phyloP scores from a whole-genome alignment of 2,329 filamentous ascomycete genomes.

The Didymellaceae sp. region DNA sequence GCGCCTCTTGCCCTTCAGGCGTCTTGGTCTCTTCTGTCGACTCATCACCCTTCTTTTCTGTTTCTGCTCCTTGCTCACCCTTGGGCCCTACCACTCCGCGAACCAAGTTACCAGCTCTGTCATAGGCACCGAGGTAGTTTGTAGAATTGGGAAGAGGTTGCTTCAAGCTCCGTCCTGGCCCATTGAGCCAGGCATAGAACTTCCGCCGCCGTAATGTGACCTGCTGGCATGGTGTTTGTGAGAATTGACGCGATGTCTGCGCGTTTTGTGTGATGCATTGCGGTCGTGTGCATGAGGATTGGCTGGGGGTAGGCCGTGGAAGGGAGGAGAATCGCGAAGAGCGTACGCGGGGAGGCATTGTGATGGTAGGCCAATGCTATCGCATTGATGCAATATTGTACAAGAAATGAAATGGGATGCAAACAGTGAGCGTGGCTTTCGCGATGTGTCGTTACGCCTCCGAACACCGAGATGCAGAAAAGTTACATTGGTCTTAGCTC shows the following conservation, averaged over 20 bases:
- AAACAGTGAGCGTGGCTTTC: conserved; percentile 16
- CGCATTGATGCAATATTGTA: conserved; percentile 32
- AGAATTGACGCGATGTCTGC: conserved; percentile 42
- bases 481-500: conserved; percentile 28
- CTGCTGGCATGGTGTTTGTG: conserved; percentile 45
- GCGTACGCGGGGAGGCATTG: conserved; percentile 47
- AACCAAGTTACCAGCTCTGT: conserved; percentile 56
- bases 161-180: conserved; percentile 58
- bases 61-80: conserved; percentile 26
- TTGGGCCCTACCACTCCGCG: no score
- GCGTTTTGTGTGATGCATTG: conserved; percentile 32
- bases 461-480: conserved; percentile 28
- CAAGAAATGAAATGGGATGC: conserved; percentile 15
- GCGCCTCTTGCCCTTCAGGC: conserved; percentile 37
- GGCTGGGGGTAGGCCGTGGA: conserved; percentile 23
- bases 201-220: conserved; percentile 59
- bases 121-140: conserved; percentile 63
- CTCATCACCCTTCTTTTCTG: conserved; percentile 16
- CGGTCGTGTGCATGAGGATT: conserved; percentile 29
- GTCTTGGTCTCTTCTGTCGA: conserved; percentile 32
- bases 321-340: conserved; percentile 35
- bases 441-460: conserved; percentile 20
- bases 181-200: conserved; percentile 67
- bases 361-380: conserved; percentile 29
- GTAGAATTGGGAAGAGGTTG: conserved; percentile 58